Base-by-base conservation (phyloP, 163 green algal genomes). In the Chlorella variabilis region DNA sequence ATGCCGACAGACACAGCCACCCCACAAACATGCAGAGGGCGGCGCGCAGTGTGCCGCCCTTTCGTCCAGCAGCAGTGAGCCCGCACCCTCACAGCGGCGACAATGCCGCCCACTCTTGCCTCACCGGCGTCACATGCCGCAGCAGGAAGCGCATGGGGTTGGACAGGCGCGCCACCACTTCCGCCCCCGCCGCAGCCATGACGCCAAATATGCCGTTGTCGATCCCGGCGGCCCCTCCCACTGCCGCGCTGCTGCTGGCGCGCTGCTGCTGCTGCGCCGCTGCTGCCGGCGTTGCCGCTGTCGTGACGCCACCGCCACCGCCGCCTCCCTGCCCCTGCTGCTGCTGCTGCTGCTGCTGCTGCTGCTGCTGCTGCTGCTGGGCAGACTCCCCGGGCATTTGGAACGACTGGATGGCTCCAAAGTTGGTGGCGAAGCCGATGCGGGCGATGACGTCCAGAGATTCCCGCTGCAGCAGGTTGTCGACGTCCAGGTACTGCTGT, bases 401-500 rank as follows among this genome's bases (percentile, higher is more conserved):
- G 42, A 54, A 54, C 49, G 27, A n/a, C n/a, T 25, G 21, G 38
- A 77, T 34, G 5, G 70, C 48, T 9, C 70, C 70, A 39, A 77
- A 49, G 11, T 77, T 48, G 4, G 29, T 49, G 2, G 49, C 42
- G 31, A 77, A 77, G n/a, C 70, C 70, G 27, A 71, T 39, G 54
- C 54, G 56, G 13, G 38, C 70, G 20, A 77, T 77, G 11, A 77
- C 70, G 33, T 77, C 70, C 70, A 77, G 34, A 3, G 70, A 77
- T 18, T 77, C 70, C 20, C 70, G 70, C 34, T 65, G 70, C 70
- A 77, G 49, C 17, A 77, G 70, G 48, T 77, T 61, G 70, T 77
- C 70, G 29, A 77, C 29, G 70, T 77, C 51, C 27, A 77, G 15
- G 48, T 41, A 54, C 45, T 7, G 27, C n/a, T 33, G 7, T 2